phyloP scores from a whole-genome alignment of 257 asterid species.

The Solanum phureja region DNA sequence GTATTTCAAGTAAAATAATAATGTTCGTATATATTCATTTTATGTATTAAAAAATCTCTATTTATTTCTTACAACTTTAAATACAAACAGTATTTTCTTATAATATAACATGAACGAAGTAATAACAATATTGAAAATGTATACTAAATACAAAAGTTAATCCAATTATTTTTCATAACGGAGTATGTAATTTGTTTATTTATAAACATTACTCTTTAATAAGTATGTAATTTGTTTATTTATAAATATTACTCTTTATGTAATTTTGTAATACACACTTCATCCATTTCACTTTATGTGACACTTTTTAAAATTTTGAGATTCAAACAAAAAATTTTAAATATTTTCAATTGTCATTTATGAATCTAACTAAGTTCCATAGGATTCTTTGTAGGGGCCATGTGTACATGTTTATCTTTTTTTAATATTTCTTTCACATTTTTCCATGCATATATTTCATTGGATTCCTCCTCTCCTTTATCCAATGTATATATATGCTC shows the following conservation, averaged over 20 bases:
- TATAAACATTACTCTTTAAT: no score
- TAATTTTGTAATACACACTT: no score
- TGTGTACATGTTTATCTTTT: slow-evolving; percentile 1
- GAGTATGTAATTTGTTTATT: no score
- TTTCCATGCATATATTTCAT: background rate
- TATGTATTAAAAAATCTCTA: background rate
- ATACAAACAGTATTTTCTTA: background rate
- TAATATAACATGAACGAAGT: background rate
- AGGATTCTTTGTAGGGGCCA: slow-evolving; percentile 19
- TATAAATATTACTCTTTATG: background rate
- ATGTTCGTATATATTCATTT: background rate
- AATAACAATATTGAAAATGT: background rate
- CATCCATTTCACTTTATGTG: background rate
- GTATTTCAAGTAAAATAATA: background rate
- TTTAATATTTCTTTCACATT: background rate
- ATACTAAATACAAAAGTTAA: background rate
- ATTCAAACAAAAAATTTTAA: no score
- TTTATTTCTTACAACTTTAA: background rate
- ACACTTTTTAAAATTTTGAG: no score
- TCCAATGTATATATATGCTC: background rate
- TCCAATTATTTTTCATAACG: background rate
- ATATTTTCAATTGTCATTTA: background rate
- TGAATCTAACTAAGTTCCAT: slow-evolving; percentile 1
- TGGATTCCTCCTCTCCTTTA: slow-evolving; percentile 13
- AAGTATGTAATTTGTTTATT: no score